Percentiles rank a stretch among this genome's conserved stretches.
Conservation (phyloP, 108 stramenopile species). For the Skeletonema costatum region DNA sequence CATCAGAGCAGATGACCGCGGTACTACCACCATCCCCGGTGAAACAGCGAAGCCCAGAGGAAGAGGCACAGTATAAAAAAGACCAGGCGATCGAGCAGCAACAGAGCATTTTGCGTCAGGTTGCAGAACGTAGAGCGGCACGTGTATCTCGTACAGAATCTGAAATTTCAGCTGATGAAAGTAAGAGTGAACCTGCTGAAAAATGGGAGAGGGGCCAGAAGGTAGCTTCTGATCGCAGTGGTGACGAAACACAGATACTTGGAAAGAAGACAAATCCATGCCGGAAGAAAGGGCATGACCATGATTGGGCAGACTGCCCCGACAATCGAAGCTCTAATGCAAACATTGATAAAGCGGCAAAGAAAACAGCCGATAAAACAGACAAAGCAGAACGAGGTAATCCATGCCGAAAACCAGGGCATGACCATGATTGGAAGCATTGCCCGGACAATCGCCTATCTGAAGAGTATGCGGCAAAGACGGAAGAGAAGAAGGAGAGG, state of each 20-base stretch:
- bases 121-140: slow-evolving; percentile 34
- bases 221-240: neutral
- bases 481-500: neutral
- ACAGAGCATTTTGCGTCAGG: slow-evolving; percentile 28
- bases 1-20: neutral
- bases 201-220: neutral
- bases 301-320: slow-evolving; percentile 6
- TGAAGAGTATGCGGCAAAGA: neutral
- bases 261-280: neutral
- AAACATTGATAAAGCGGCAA: neutral
- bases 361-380: neutral
- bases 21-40: neutral
- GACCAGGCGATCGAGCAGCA: slow-evolving; percentile 29
- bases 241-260: neutral
- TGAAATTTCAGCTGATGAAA: slow-evolving; percentile 15
- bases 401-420: neutral
- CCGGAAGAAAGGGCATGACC: slow-evolving; percentile 11
- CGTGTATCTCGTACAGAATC: slow-evolving; percentile 1
- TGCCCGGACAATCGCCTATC: neutral
- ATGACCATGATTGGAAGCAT: neutral
- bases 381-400: neutral
- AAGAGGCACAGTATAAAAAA: slow-evolving; percentile 12
- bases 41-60: slow-evolving; percentile 17
- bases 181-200: neutral
- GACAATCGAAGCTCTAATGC: neutral